These are phyloP conservation scores for Sarcodon aspratus DNA, from an alignment of 768 basidiomycete genomes.

Conservation along the genomic window DNA sequence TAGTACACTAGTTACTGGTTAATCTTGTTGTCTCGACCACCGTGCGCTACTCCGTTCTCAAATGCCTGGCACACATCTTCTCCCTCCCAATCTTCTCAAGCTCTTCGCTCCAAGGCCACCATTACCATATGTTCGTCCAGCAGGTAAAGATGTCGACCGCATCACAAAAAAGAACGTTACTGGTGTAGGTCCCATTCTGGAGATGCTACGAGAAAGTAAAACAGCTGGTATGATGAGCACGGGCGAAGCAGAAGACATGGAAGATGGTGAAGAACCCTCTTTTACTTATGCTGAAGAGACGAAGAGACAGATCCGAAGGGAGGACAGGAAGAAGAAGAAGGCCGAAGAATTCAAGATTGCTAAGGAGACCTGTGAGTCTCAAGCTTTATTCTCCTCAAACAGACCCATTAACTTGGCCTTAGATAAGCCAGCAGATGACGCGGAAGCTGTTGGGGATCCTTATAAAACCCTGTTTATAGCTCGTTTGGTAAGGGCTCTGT, in stretches of 20 bases:
- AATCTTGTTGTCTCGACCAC: too few relatives aligned
- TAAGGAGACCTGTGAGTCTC: conserved; percentile 71
- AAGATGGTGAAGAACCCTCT: conserved; percentile 74
- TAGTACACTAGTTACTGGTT: too few relatives aligned
- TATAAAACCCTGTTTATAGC: conserved; percentile 98
- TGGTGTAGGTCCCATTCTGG: conserved; percentile 71
- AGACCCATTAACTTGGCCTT: conserved; percentile 2
- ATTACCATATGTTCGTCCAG: conserved; percentile 75
- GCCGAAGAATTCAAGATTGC: conserved; percentile 68
- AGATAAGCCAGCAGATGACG: conserved; percentile 92
- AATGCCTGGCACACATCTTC: conserved; percentile 70
- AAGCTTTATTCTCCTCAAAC: not conserved
- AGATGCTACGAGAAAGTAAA: conserved; percentile 63
- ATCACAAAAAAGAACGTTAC: conserved; percentile 55
- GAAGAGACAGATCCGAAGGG: conserved; percentile 65
- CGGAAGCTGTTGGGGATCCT: conserved; percentile 88
- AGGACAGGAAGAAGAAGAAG: conserved; percentile 68
- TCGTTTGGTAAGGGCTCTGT: conserved; percentile 49
- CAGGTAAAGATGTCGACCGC: conserved; percentile 74
- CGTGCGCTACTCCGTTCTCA: not conserved
- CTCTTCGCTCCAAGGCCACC: conserved; percentile 92
- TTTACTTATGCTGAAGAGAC: conserved; percentile 79
- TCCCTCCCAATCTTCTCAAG: conserved; percentile 93
- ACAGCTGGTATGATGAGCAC: conserved; percentile 54
- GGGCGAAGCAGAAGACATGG: conserved; percentile 56